phyloP scores from a whole-genome alignment of 495 filamentous ascomycete species.

The Lophiostoma macrostomum region DNA sequence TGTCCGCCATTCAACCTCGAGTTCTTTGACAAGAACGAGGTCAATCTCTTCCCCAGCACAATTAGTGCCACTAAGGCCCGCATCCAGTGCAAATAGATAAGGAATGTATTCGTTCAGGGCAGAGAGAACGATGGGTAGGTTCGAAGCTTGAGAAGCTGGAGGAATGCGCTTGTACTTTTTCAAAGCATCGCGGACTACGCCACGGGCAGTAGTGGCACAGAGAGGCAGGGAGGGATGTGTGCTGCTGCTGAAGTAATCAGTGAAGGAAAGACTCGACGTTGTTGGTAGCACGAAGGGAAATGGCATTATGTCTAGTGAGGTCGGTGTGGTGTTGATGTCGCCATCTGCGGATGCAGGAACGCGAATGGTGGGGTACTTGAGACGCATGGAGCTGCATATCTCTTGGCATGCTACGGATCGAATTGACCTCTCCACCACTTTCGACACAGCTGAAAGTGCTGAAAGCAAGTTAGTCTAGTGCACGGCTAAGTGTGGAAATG shows the following conservation, averaged over 20 bases:
- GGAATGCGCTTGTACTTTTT: conserved; percentile 81
- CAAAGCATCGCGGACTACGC: conserved; percentile 69
- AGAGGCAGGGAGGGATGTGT: conserved; percentile 83
- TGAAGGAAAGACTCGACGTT: conserved; percentile 77
- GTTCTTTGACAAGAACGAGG: conserved; percentile 57
- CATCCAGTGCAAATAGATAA: conserved; percentile 70
- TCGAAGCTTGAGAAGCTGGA: conserved; percentile 58
- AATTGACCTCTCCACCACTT: too few species aligned
- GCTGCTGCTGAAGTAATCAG: conserved; percentile 57
- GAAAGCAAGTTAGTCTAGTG: too few species aligned
- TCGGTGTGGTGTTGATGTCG: too few species aligned
- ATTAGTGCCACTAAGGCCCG: conserved; percentile 55
- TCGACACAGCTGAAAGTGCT: too few species aligned
- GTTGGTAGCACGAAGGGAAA: conserved; percentile 81
- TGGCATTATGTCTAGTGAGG: conserved; percentile 78
- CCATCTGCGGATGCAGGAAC: too few species aligned
- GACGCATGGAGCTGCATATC: too few species aligned
- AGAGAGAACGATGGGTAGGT: conserved; percentile 64
- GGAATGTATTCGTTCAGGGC: conserved; percentile 72
- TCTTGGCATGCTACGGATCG: too few species aligned
- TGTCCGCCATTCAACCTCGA: conserved; percentile 76
- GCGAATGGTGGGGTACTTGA: too few species aligned
- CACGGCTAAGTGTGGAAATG: too few species aligned
- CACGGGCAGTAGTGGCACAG: conserved; percentile 71
- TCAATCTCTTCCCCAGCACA: conserved; percentile 60